Percentiles rank a stretch among this genome's conserved stretches.
Conservation (phyloP, 2,329 filamentous ascomycete species). For the Sclerotinia nivalis region DNA sequence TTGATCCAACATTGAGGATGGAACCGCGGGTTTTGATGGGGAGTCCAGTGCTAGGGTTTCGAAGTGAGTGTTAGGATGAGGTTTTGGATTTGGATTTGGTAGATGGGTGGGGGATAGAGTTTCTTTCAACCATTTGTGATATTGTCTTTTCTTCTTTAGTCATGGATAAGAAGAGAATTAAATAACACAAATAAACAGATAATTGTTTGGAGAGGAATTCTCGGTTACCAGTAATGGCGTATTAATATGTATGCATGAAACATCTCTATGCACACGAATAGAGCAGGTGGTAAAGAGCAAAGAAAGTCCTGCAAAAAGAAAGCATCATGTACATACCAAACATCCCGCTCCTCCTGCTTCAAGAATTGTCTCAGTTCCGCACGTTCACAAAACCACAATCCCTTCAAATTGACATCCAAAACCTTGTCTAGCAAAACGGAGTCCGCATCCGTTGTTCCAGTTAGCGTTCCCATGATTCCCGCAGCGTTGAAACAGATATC, state of each 20-base stretch:
- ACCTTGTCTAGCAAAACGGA: slow-evolving; percentile 36
- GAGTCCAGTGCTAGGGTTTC: slow-evolving; percentile 30
- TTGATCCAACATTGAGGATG: slow-evolving; percentile 38
- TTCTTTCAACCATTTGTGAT: too few species aligned
- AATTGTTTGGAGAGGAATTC: too few species aligned
- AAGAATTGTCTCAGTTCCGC: slow-evolving; percentile 41
- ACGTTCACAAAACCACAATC: slow-evolving; percentile 43
- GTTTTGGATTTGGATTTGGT: not conserved
- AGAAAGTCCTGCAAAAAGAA: not conserved
- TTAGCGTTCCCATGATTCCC: slow-evolving; percentile 25
- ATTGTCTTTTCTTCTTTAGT: not conserved
- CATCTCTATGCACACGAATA: too few species aligned
- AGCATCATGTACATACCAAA: slow-evolving; percentile 24
- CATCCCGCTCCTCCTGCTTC: slow-evolving; percentile 32
- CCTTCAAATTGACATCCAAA: slow-evolving; percentile 43
- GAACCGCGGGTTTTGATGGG: slow-evolving; percentile 35
- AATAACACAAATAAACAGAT: too few species aligned
- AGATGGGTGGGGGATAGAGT: not conserved
- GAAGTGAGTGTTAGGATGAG: not conserved
- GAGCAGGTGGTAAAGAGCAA: too few species aligned
- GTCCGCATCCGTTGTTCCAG: slow-evolving; percentile 33
- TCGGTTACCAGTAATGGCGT: too few species aligned
- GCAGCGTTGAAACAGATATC: slow-evolving; percentile 58
- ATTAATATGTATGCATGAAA: too few species aligned
- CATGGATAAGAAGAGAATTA: too few species aligned